These are phyloP conservation scores for Chenopodium formosanum DNA, from an alignment of 148 eudicot genomes.

Conservation along the genomic window DNA sequence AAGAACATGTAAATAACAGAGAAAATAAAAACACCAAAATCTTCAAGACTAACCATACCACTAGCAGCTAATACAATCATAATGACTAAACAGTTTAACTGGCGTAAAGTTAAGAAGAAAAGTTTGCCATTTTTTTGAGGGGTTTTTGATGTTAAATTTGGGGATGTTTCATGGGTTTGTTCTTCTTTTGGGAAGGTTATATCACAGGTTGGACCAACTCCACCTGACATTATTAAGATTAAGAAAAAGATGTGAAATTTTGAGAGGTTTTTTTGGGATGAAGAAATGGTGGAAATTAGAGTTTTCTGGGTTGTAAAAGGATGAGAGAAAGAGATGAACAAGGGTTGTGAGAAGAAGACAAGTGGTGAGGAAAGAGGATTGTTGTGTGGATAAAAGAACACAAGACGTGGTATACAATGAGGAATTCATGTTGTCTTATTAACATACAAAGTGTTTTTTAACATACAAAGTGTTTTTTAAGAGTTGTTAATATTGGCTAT, in stretches of 20 bases:
- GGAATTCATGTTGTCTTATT: not conserved
- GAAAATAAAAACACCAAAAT: slow-evolving; percentile 43
- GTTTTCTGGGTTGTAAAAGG: too few species aligned
- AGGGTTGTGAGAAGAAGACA: not conserved
- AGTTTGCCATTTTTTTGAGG: not conserved
- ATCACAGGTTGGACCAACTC: slow-evolving; percentile 44
- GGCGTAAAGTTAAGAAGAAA: slow-evolving; percentile 42
- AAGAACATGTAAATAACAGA: slow-evolving; percentile 53
- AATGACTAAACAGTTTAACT: slow-evolving; percentile 43
- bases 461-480: too few species aligned
- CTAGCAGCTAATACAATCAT: slow-evolving; percentile 44
- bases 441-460: too few species aligned
- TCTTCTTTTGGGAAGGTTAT: slow-evolving; percentile 35
- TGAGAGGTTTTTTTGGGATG: not conserved
- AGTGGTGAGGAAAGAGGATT: slow-evolving; percentile 9
- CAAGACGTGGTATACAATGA: slow-evolving; percentile 12
- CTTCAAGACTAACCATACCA: slow-evolving; percentile 48
- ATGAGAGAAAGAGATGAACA: too few species aligned
- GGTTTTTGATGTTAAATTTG: slow-evolving; percentile 7
- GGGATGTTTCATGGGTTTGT: not conserved
- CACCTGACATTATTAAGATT: slow-evolving; percentile 42
- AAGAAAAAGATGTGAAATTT: not conserved
- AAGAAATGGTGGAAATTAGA: too few species aligned
- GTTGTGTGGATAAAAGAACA: slow-evolving; percentile 9
- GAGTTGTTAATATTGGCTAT: too few species aligned